phyloP scores from a whole-genome alignment of 176 grass and related monocot species.

The Raddia guianensis region DNA sequence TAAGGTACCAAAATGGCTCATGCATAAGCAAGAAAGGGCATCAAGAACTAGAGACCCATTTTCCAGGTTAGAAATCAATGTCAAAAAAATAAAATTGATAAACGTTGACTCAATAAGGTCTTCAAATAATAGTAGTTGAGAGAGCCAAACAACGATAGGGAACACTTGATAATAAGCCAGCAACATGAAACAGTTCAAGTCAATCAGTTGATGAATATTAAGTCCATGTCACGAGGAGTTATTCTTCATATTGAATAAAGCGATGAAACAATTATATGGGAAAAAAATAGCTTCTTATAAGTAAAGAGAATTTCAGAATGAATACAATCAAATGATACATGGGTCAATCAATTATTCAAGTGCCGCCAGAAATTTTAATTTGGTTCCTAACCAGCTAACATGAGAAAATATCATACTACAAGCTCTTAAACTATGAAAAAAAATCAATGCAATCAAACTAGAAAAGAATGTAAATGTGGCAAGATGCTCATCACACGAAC shows the following conservation, averaged over 20 bases:
- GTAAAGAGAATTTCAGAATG: neutral
- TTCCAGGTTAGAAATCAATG: neutral
- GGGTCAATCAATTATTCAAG: neutral
- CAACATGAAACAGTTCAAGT: neutral
- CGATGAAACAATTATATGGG: conserved; percentile 7
- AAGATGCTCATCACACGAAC: neutral
- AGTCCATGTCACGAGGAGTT: conserved; percentile 4
- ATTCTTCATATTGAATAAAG: neutral
- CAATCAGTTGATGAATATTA: neutral
- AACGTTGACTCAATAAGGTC: neutral
- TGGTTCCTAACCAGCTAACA: neutral
- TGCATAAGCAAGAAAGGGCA: neutral
- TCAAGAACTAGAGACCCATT: neutral
- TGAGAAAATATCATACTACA: neutral
- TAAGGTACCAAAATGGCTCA: neutral
- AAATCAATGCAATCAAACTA: neutral
- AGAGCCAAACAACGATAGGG: neutral
- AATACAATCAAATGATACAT: neutral
- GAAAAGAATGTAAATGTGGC: neutral
- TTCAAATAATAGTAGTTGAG: neutral
- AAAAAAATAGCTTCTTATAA: neutral
- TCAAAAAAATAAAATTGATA: neutral
- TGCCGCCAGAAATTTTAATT: conserved; percentile 24
- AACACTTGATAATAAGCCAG: neutral
- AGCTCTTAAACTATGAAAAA: neutral